Conservation (phyloP, 2,329 filamentous ascomycete genomes). For the Fusarium nygamai region DNA sequence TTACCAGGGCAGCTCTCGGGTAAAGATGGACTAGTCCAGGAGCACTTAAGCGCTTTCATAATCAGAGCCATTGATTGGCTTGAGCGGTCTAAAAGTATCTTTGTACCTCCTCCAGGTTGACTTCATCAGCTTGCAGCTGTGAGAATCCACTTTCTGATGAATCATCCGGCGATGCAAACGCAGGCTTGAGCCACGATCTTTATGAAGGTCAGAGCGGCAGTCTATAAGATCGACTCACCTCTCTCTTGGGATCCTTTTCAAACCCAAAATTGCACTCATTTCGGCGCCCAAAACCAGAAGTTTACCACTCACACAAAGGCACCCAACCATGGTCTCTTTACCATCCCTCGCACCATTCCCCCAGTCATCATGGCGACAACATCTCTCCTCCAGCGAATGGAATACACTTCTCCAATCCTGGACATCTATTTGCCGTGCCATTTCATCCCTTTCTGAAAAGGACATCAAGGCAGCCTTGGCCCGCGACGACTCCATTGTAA, state of each 20-base stretch:
- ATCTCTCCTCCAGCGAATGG: slow-evolving; percentile 78
- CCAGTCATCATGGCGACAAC: slow-evolving; percentile 70
- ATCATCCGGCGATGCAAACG: slow-evolving; percentile 52
- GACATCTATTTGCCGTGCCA: slow-evolving; percentile 72
- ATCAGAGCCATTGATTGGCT: slow-evolving; percentile 12
- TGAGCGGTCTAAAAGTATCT: neutral
- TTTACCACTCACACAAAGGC: neutral
- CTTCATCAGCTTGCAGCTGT: slow-evolving; percentile 27
- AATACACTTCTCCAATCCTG: slow-evolving; percentile 80
- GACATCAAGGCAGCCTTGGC: slow-evolving; percentile 63
- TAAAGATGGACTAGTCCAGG: neutral
- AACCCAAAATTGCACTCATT: neutral
- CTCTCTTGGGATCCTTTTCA: neutral
- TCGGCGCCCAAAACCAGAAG: neutral
- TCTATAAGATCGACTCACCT: slow-evolving; percentile 4
- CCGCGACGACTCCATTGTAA: slow-evolving; percentile 66
- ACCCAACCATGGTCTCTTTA: slow-evolving; percentile 56
- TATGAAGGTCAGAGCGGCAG: neutral
- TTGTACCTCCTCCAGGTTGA: slow-evolving; percentile 11
- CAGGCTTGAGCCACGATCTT: slow-evolving; percentile 13
- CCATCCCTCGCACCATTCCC: slow-evolving; percentile 85
- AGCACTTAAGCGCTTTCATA: neutral
- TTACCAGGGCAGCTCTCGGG: slow-evolving; percentile 2
- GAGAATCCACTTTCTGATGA: slow-evolving; percentile 49
- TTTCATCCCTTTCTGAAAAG: slow-evolving; percentile 67